Evolutionary conservation across 257 asterid species (phyloP).

Genomic region (Plectranthus barbatus): DNA sequence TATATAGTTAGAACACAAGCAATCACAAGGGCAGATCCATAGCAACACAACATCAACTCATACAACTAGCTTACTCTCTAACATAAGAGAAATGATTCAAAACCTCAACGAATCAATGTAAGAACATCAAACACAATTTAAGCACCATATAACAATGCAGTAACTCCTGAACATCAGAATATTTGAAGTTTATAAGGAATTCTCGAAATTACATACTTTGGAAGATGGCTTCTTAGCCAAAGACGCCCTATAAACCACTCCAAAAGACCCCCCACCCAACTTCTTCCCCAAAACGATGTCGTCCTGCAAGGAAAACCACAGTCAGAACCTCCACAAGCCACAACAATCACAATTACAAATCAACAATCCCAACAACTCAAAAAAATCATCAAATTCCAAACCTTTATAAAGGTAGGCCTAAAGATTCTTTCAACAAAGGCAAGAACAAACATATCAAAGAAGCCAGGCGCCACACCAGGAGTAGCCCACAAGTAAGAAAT

Average conservation of each 20-base stretch:
- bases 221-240: conserved; percentile 47
- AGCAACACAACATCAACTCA: not conserved
- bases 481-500: conserved; percentile 96
- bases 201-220: conserved; percentile 35
- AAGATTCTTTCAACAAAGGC: conserved; percentile 73
- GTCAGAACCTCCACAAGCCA: conserved; percentile 10
- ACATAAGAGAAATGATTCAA: not conserved
- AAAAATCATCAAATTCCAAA: not conserved
- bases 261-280: conserved; percentile 91
- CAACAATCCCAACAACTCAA: not conserved
- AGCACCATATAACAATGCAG: not conserved
- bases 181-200: not conserved
- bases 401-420: conserved; percentile 75
- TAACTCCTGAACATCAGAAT: not conserved
- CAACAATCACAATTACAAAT: not conserved
- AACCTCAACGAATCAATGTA: not conserved
- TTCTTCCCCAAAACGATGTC: conserved; percentile 92
- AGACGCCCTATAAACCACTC: conserved; percentile 70
- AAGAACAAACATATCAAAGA: conserved; percentile 95
- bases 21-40: not conserved
- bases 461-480: conserved; percentile 99
- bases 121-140: not conserved
- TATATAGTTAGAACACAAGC: conserved; percentile 19
- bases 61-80: not conserved
- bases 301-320: conserved; percentile 43